A percentile compares a stretch with the other conserved stretches of the same genome.
Conservation (phyloP, 2,329 filamentous ascomycete genomes). For the Zymoseptoria brevis region DNA sequence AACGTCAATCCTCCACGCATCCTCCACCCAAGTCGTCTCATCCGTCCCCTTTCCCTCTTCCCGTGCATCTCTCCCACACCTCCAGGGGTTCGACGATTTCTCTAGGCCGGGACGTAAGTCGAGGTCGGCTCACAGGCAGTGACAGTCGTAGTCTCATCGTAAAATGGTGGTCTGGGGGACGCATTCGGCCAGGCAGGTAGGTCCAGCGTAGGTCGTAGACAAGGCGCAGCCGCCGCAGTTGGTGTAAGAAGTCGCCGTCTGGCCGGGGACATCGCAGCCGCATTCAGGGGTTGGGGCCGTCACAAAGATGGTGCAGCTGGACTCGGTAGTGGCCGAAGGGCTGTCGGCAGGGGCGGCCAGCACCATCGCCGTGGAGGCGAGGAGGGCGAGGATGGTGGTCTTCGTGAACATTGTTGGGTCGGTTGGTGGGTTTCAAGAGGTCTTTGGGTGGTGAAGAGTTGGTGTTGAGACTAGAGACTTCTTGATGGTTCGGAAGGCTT, state of each 20-base stretch:
- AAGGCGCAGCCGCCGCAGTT: conserved; percentile 7
- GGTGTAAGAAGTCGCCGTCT: conserved; percentile 3
- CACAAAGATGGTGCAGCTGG: neutral
- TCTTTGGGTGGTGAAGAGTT: neutral
- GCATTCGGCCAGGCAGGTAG: neutral
- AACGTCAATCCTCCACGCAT: no score
- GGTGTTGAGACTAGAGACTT: neutral
- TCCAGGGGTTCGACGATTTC: no score
- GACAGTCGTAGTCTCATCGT: neutral
- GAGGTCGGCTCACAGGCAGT: neutral
- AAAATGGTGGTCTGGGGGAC: neutral
- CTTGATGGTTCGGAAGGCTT: neutral
- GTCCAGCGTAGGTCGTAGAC: neutral
- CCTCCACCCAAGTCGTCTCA: no score
- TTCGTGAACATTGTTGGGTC: neutral
- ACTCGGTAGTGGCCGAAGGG: no score
- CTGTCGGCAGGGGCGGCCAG: neutral
- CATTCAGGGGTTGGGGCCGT: neutral
- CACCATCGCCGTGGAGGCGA: neutral
- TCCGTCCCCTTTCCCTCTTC: no score
- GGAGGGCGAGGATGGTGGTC: neutral
- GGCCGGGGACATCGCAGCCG: neutral
- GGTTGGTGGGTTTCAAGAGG: neutral
- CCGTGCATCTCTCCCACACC: no score
- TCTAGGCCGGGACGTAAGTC: no score